Conservation (phyloP, 148 eudicot species). For the Rhododendron simsii region DNA sequence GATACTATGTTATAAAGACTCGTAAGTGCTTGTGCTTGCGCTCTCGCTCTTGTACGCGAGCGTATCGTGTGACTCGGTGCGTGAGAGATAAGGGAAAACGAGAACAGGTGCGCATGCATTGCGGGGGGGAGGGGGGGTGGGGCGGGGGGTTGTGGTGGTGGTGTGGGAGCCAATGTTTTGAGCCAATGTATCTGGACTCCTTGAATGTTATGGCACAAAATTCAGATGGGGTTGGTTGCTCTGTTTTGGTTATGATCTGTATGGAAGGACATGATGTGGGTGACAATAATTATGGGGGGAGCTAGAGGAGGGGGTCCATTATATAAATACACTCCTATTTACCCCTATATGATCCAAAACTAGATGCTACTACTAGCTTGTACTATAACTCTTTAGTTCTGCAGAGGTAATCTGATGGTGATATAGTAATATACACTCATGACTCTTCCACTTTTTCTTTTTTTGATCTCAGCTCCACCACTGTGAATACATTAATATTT, state of each 20-base stretch:
- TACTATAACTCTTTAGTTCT: not conserved
- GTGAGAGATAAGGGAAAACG: not conserved
- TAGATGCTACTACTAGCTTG: not conserved
- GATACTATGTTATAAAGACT: too few species aligned
- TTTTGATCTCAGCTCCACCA: not conserved
- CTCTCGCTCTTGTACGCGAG: not conserved
- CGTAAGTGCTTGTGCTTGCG: too few species aligned
- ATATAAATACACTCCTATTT: too few species aligned
- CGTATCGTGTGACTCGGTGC: not conserved
- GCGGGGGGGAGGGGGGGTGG: not conserved
- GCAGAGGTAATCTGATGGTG: not conserved
- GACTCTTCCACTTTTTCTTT: not conserved
- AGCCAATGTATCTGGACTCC: not conserved
- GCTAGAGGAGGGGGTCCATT: not conserved
- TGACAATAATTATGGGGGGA: not conserved
- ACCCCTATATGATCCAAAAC: not conserved
- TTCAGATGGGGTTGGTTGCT: not conserved
- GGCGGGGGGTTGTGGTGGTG: not conserved
- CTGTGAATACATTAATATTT: not conserved
- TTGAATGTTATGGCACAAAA: not conserved
- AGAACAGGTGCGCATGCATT: not conserved
- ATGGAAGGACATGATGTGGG: constrained; percentile 4
- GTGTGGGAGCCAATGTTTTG: not conserved
- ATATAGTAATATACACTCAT: not conserved
- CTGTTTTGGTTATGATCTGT: not conserved